These are phyloP conservation scores for Termitomyces sp. DNA, from an alignment of 768 basidiomycete species.

Conservation along the genomic window DNA sequence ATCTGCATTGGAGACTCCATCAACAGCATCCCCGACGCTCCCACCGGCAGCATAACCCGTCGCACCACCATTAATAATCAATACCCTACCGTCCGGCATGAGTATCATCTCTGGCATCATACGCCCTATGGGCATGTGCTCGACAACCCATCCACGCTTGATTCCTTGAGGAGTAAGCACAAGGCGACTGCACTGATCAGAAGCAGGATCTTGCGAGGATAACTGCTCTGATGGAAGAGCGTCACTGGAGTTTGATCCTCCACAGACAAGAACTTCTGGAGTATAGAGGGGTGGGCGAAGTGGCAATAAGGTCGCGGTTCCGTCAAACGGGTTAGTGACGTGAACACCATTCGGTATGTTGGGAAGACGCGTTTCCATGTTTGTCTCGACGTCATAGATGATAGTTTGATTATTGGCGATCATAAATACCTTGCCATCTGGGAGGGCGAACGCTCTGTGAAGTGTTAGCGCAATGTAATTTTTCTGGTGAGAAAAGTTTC, in stretches of 20 bases:
- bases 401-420: constrained; percentile 41
- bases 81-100: constrained; percentile 7
- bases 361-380: constrained; percentile 38
- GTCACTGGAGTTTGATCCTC: constrained; percentile 38
- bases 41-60: constrained; percentile 10
- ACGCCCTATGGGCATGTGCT: constrained; percentile 40
- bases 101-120: constrained; percentile 17
- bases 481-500: neutral
- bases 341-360: constrained; percentile 45
- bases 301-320: constrained; percentile 36
- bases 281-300: constrained; percentile 38
- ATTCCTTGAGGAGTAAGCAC: constrained; percentile 41
- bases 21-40: constrained; percentile 29
- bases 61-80: constrained; percentile 8
- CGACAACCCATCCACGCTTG: constrained; percentile 43
- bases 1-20: constrained; percentile 35
- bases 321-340: constrained; percentile 41
- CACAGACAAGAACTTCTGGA: constrained; percentile 48
- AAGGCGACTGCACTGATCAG: constrained; percentile 42
- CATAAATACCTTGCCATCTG: constrained; percentile 41
- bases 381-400: constrained; percentile 38
- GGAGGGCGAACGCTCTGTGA: constrained; percentile 23
- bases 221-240: constrained; percentile 26
- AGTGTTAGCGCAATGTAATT: neutral
- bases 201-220: constrained; percentile 40